Evolutionary conservation across 2,329 filamentous ascomycete genomes (phyloP).

Genomic region (Diaporthe vaccinii): DNA sequence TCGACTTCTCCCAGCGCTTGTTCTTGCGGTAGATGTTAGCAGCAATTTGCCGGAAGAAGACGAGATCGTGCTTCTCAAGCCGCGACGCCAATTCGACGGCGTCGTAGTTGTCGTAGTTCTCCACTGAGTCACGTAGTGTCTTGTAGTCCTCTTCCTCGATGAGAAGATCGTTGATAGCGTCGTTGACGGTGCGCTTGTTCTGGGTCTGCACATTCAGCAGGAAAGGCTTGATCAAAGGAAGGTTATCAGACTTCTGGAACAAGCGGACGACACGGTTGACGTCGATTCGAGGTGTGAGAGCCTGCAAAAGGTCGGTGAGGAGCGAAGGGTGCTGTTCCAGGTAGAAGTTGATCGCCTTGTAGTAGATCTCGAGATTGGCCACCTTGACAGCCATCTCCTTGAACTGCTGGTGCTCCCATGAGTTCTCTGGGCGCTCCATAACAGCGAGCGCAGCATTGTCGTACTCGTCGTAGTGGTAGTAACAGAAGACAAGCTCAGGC

Average conservation of each 20-base stretch:
- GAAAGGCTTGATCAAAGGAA: slow-evolving; percentile 99
- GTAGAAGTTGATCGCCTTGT: slow-evolving; percentile 96
- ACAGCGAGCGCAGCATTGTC: slow-evolving; percentile 97
- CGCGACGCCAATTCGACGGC: slow-evolving; percentile 91
- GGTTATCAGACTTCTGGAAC: slow-evolving; percentile 98
- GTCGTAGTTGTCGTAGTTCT: slow-evolving; percentile 99
- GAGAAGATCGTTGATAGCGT: slow-evolving; percentile 95
- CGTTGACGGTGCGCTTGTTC: slow-evolving; percentile 98
- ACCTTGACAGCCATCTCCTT: slow-evolving; percentile 99
- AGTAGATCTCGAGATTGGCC: slow-evolving; percentile 98
- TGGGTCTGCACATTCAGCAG: slow-evolving; percentile 94
- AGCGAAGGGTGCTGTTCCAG: slow-evolving; percentile 96
- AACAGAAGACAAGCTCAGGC: slow-evolving; percentile 98
- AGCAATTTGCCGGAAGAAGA: slow-evolving; percentile 99
- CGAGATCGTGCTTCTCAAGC: slow-evolving; percentile 95
- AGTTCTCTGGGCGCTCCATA: slow-evolving; percentile 97
- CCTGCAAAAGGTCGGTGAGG: slow-evolving; percentile 94
- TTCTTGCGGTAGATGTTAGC: slow-evolving; percentile 99
- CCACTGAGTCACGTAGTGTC: slow-evolving; percentile 95
- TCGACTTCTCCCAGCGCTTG: slow-evolving; percentile 99
- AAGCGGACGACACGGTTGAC: slow-evolving; percentile 99
- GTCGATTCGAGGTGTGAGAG: slow-evolving; percentile 91
- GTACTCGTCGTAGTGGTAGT: slow-evolving; percentile 98
- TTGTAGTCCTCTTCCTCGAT: slow-evolving; percentile 99
- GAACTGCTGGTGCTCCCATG: slow-evolving; percentile 99